These are phyloP conservation scores for Pinguiococcus pyrenoidosus DNA, from an alignment of 108 stramenopile genomes.

Conservation along the genomic window DNA sequence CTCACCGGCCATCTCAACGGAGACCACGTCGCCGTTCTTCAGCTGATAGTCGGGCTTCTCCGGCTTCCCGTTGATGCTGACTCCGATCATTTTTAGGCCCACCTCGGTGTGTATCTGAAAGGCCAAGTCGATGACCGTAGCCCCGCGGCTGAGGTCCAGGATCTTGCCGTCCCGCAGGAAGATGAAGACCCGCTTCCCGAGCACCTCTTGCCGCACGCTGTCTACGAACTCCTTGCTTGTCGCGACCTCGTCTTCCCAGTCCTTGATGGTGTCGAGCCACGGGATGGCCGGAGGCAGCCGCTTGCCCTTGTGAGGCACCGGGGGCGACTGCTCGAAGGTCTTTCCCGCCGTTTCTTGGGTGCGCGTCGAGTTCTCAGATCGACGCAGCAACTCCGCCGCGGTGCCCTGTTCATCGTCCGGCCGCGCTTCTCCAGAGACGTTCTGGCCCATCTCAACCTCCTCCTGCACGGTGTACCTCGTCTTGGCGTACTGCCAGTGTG, in stretches of 20 bases:
- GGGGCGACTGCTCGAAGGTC: too few species aligned
- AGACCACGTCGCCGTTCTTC: slow-evolving; percentile 74
- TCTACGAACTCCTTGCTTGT: slow-evolving; percentile 61
- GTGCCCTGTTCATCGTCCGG: too few species aligned
- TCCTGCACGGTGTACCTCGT: background rate
- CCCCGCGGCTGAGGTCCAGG: slow-evolving; percentile 64
- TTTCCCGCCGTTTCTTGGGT: too few species aligned
- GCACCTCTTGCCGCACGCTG: slow-evolving; percentile 16
- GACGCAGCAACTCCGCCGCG: too few species aligned
- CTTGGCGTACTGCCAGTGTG: slow-evolving; percentile 71
- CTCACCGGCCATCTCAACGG: slow-evolving; percentile 52
- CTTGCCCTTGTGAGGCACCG: too few species aligned
- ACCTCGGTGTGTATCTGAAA: slow-evolving; percentile 80
- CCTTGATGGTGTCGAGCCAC: slow-evolving; percentile 72
- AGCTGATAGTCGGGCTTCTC: slow-evolving; percentile 46
- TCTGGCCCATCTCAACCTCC: too few species aligned
- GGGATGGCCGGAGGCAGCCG: too few species aligned
- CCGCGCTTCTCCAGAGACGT: too few species aligned
- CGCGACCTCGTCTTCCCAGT: slow-evolving; percentile 68
- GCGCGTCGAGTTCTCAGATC: too few species aligned
- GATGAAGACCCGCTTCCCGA: slow-evolving; percentile 77
- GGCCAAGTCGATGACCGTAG: slow-evolving; percentile 75
- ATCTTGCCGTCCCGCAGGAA: slow-evolving; percentile 75
- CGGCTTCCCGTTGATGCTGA: slow-evolving; percentile 67
- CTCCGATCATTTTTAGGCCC: slow-evolving; percentile 45